Evolutionary conservation across 306 rosid genomes (phyloP).

Genomic region (Spatholobus suberectus): DNA sequence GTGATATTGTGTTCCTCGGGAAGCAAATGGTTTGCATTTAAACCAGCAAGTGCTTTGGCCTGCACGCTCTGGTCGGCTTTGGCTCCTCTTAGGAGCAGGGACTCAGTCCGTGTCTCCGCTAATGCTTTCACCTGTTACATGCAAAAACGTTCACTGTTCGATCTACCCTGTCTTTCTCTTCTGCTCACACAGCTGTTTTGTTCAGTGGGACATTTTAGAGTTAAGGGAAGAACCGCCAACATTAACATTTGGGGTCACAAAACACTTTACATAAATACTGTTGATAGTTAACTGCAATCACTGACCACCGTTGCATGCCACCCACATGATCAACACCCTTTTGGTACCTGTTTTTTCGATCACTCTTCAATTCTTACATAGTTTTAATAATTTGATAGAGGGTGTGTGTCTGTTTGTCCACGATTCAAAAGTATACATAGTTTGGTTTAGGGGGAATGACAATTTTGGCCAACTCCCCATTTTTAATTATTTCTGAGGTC

Average conservation of each 20-base stretch:
- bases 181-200: neutral
- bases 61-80: conserved; percentile 79
- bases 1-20: conserved; percentile 39
- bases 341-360: conserved; percentile 1
- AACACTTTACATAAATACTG: conserved; percentile 20
- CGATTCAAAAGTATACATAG: neutral
- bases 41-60: conserved; percentile 77
- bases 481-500: neutral
- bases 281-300: neutral
- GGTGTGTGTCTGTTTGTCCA: neutral
- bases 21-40: conserved; percentile 59
- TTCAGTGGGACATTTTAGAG: neutral
- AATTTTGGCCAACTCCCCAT: neutral
- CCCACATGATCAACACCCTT: conserved; percentile 42
- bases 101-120: conserved; percentile 44
- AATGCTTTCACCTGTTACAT: conserved; percentile 27
- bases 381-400: too few species aligned
- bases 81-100: conserved; percentile 37
- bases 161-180: conserved; percentile 4
- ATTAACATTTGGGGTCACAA: neutral
- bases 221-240: neutral
- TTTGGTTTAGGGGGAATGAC: neutral
- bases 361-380: neutral
- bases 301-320: conserved; percentile 26
- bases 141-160: conserved; percentile 28